A percentile compares a stretch with the other conserved stretches of the same genome.
Conservation (phyloP, 306 rosid species). For the Castanea crenata region DNA sequence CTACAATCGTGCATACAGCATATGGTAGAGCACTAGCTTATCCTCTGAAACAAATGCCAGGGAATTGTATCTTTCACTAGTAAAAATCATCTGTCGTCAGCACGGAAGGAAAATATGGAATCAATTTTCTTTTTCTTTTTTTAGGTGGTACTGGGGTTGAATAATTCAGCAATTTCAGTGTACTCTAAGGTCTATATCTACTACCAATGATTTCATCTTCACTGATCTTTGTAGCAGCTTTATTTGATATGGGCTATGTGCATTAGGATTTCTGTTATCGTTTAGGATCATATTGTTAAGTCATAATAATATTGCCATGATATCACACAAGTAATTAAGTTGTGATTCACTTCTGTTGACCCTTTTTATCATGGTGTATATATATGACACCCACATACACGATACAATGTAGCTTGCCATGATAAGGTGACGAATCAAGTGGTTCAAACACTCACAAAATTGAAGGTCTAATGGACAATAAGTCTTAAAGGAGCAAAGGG, state of each 20-base stretch:
- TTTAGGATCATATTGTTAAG: constrained; percentile 20
- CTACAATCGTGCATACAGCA: no score
- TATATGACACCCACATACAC: constrained; percentile 37
- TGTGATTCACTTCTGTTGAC: constrained; percentile 43
- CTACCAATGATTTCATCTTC: neutral
- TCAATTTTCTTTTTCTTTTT: no score
- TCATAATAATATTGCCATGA: neutral
- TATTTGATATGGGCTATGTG: constrained; percentile 53
- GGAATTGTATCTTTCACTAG: no score
- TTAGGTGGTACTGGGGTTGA: neutral
- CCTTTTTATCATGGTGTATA: constrained; percentile 14
- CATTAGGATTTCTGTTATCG: constrained; percentile 42
- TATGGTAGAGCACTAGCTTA: no score
- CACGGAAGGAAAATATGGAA: no score
- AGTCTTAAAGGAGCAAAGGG: neutral
- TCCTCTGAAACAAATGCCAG: no score
- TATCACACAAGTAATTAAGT: neutral
- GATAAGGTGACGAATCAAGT: constrained; percentile 31
- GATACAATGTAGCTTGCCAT: neutral
- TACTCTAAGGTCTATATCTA: neutral
- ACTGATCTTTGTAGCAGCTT: neutral
- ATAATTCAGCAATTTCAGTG: constrained; percentile 7
- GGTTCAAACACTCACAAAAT: constrained; percentile 5
- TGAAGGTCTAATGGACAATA: neutral
- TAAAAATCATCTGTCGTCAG: no score